Conservation (phyloP, 768 basidiomycete species). For the Lactifluus subvellereus region DNA sequence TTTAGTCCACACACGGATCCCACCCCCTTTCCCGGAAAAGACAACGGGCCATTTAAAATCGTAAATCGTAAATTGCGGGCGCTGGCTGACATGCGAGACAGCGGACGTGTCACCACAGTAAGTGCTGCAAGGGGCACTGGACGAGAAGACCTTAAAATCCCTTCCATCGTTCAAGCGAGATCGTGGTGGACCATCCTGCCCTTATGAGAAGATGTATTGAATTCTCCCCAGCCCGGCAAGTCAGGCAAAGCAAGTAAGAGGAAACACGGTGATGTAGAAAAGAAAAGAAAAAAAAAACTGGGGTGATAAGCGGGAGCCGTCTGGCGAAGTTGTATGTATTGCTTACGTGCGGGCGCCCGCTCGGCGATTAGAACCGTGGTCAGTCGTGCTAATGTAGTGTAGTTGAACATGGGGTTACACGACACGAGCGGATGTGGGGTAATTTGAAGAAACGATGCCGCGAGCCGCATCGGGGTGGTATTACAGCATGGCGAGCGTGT, state of each 20-base stretch:
- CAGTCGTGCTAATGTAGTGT: no score
- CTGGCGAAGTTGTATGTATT: not conserved
- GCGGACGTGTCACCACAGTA: not conserved
- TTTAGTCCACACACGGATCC: no score
- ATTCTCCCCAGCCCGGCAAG: no score
- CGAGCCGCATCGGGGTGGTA: no score
- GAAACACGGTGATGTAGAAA: not conserved
- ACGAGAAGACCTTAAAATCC: no score
- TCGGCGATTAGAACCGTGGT: not conserved
- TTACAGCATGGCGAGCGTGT: no score
- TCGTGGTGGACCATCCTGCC: no score
- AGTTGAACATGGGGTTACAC: not conserved
- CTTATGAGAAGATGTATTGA: not conserved
- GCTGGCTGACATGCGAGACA: not conserved
- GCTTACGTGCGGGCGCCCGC: not conserved
- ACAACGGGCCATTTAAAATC: not conserved
- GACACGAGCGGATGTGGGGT: not conserved
- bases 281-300: not conserved
- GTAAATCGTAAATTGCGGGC: not conserved
- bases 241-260: not conserved
- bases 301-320: conserved; percentile 5
- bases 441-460: not conserved
- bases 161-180: no score
- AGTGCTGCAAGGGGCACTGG: not conserved
- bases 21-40: no score